A percentile compares a stretch with the other conserved stretches of the same genome.
Evolutionary conservation across 2,329 filamentous ascomycete genomes (phyloP).

Genomic region (Pseudogymnoascus verrucosus): DNA sequence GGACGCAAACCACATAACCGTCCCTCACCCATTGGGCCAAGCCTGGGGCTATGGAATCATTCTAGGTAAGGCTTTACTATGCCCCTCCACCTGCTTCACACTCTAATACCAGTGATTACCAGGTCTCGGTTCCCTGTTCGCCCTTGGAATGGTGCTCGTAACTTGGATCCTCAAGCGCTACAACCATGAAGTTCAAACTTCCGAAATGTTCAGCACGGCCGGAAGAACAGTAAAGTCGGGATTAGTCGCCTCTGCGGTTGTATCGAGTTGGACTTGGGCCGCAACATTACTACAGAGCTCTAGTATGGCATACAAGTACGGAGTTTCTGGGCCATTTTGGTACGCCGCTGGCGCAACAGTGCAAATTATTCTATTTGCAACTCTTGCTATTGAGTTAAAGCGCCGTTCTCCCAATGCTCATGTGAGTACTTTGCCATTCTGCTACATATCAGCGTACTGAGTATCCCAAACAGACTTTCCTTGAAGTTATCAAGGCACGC

Average conservation of each 20-base stretch:
- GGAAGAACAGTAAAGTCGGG: constrained; percentile 84
- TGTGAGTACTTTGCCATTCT: constrained; percentile 18
- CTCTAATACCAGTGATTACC: not conserved
- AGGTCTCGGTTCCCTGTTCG: constrained; percentile 50
- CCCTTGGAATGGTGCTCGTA: constrained; percentile 51
- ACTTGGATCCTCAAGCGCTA: constrained; percentile 39
- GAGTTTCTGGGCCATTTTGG: constrained; percentile 59
- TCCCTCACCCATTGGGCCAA: constrained; percentile 24
- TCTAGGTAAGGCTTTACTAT: constrained; percentile 32
- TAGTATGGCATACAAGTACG: constrained; percentile 74
- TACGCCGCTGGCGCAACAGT: constrained; percentile 68
- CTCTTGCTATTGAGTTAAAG: constrained; percentile 84
- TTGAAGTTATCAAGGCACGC: constrained; percentile 74
- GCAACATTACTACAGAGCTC: constrained; percentile 73
- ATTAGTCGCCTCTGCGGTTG: constrained; percentile 80
- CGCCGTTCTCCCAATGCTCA: constrained; percentile 81
- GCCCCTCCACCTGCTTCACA: not conserved
- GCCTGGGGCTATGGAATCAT: constrained; percentile 58
- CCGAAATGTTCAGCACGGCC: constrained; percentile 87
- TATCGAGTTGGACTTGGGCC: constrained; percentile 90
- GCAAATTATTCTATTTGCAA: constrained; percentile 84
- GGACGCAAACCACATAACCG: not conserved
- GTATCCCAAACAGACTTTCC: constrained; percentile 43
- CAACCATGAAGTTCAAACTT: constrained; percentile 75
- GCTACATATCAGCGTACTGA: not conserved